These are phyloP conservation scores for Aspergillus phoenicis DNA, from an alignment of 2,329 filamentous ascomycete genomes.

Conservation along the genomic window DNA sequence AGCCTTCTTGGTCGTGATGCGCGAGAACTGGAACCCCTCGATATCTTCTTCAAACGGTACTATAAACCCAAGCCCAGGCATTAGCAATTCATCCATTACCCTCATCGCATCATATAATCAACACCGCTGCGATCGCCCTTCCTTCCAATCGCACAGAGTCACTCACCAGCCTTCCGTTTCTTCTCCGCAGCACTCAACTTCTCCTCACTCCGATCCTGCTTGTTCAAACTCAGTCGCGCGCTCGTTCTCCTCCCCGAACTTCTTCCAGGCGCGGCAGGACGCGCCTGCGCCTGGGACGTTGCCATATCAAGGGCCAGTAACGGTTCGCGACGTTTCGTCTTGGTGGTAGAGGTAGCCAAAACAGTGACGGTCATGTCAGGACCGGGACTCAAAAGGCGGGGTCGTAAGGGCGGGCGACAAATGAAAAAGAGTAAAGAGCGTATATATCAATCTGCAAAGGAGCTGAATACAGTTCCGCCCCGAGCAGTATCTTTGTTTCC, in stretches of 20 bases:
- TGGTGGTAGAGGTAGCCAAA: slow-evolving; percentile 36
- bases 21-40: slow-evolving; percentile 75
- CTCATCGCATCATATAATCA: neutral
- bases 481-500: neutral
- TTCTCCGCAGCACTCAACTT: slow-evolving; percentile 29
- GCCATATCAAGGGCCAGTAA: slow-evolving; percentile 42
- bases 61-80: slow-evolving; percentile 23
- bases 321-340: slow-evolving; percentile 42
- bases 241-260: slow-evolving; percentile 30
- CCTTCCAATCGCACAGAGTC: neutral
- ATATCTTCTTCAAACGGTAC: slow-evolving; percentile 69
- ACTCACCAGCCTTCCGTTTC: slow-evolving; percentile 52
- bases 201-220: slow-evolving; percentile 30
- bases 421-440: neutral
- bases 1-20: slow-evolving; percentile 67
- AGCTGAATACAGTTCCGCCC: neutral
- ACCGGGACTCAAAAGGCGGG: slow-evolving; percentile 11
- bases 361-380: slow-evolving; percentile 45
- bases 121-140: neutral
- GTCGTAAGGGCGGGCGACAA: neutral
- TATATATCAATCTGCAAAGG: neutral
- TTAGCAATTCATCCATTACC: slow-evolving; percentile 8
- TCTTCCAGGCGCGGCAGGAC: slow-evolving; percentile 31
- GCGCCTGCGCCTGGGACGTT: slow-evolving; percentile 42
- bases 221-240: slow-evolving; percentile 43